Percentiles rank a stretch among this genome's conserved stretches.
phyloP scores from a whole-genome alignment of 2,329 filamentous ascomycete species.

The Cladosporium austrohemisphaericum region DNA sequence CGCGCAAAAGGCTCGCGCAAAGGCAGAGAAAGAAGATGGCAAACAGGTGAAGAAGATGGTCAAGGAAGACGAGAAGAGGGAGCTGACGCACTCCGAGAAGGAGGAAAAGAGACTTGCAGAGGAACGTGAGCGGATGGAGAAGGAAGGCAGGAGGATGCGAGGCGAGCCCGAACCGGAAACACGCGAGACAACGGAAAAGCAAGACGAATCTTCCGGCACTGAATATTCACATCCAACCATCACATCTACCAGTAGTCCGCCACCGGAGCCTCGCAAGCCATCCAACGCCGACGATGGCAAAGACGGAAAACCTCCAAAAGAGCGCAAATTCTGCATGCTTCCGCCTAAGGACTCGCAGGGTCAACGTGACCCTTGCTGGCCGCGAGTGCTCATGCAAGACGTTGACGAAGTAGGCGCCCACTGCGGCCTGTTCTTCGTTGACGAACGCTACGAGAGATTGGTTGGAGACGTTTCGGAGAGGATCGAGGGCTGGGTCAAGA shows the following conservation, averaged over 20 bases:
- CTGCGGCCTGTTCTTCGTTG: slow-evolving; percentile 72
- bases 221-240: neutral
- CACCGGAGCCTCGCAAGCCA: neutral
- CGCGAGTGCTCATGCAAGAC: slow-evolving; percentile 73
- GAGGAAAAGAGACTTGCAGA: slow-evolving; percentile 28
- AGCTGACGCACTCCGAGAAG: slow-evolving; percentile 28
- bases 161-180: slow-evolving; percentile 25
- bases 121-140: slow-evolving; percentile 32
- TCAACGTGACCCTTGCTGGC: slow-evolving; percentile 66
- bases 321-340: slow-evolving; percentile 75
- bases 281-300: slow-evolving; percentile 15
- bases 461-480: slow-evolving; percentile 36
- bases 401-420: slow-evolving; percentile 85
- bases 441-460: slow-evolving; percentile 44
- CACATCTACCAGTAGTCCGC: neutral
- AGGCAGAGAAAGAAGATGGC: slow-evolving; percentile 35
- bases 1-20: slow-evolving; percentile 20
- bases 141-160: slow-evolving; percentile 28
- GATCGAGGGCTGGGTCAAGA: slow-evolving; percentile 35
- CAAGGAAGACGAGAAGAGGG: slow-evolving; percentile 25
- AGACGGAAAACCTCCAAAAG: slow-evolving; percentile 43
- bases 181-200: neutral
- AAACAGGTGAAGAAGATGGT: slow-evolving; percentile 32
- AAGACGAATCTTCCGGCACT: neutral
- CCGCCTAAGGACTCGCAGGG: slow-evolving; percentile 57